phyloP scores from a whole-genome alignment of 371 early-diverging fungal genomes.

The Mucor irregularis region DNA sequence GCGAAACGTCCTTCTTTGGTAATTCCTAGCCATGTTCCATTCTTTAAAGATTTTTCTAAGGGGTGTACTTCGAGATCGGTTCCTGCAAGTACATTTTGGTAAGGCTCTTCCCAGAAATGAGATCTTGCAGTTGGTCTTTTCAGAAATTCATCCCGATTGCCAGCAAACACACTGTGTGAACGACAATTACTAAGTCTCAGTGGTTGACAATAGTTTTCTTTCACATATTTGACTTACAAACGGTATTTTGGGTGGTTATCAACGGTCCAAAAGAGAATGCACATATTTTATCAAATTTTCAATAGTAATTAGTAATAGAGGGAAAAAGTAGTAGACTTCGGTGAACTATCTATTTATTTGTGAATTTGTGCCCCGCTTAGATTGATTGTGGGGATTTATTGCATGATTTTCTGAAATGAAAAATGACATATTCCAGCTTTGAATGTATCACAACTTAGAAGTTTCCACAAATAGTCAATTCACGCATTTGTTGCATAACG shows the following conservation, averaged over 20 bases:
- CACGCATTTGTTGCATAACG: slow-evolving; percentile 87
- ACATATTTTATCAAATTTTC: slow-evolving; percentile 34
- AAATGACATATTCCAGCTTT: neutral
- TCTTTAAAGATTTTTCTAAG: slow-evolving; percentile 14
- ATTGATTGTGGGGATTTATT: neutral
- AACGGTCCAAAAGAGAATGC: slow-evolving; percentile 62
- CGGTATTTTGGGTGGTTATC: slow-evolving; percentile 53
- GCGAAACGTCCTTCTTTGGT: slow-evolving; percentile 53
- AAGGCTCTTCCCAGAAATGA: slow-evolving; percentile 52
- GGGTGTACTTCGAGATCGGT: slow-evolving; percentile 35
- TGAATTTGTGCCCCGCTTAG: no score
- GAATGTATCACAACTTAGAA: slow-evolving; percentile 24
- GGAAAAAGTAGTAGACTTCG: no score
- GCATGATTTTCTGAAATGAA: neutral
- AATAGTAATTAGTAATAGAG: no score
- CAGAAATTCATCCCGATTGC: slow-evolving; percentile 64
- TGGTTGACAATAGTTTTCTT: neutral
- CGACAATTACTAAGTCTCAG: no score
- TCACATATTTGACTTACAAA: slow-evolving; percentile 47
- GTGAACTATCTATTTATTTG: no score
- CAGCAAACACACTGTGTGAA: slow-evolving; percentile 52
- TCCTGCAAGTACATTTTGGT: slow-evolving; percentile 40
- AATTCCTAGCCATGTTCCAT: slow-evolving; percentile 66
- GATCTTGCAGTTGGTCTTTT: slow-evolving; percentile 52
- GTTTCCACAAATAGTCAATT: slow-evolving; percentile 85